Percentiles rank a stretch among this genome's conserved stretches.
Evolutionary conservation across 345 rosid species (phyloP).

Genomic region (Mercurialis annua): DNA sequence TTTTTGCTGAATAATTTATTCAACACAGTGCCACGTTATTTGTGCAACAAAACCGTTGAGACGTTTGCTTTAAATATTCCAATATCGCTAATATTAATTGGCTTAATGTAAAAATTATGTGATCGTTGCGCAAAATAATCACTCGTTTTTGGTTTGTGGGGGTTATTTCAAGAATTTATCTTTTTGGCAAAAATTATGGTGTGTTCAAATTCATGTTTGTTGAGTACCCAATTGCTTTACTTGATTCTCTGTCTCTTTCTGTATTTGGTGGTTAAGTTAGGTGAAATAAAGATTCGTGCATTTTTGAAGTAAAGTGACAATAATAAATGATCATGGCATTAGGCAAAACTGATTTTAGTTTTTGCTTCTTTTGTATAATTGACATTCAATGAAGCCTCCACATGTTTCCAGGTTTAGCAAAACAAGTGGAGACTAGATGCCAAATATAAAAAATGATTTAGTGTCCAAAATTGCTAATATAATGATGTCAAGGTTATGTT

Average conservation of each 20-base stretch:
- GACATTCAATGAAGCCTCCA: neutral
- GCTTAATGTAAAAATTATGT: too few species aligned
- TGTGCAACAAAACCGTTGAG: too few species aligned
- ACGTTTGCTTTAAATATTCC: too few species aligned
- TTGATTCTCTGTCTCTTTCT: neutral
- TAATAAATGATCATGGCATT: neutral
- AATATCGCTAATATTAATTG: too few species aligned
- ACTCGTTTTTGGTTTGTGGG: constrained; percentile 4
- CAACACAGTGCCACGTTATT: too few species aligned
- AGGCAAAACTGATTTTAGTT: neutral
- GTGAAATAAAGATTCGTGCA: constrained; percentile 20
- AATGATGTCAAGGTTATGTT: neutral
- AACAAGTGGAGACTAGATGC: neutral
- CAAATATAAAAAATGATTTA: constrained; percentile 1
- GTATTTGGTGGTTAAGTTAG: constrained; percentile 16
- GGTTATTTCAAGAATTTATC: neutral
- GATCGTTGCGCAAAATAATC: too few species aligned
- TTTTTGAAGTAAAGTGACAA: constrained; percentile 10
- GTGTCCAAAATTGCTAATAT: neutral
- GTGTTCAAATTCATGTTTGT: neutral
- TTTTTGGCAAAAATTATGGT: neutral
- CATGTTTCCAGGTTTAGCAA: neutral
- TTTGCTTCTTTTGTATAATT: neutral
- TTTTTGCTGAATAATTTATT: too few species aligned
- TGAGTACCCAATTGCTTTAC: neutral